These are phyloP conservation scores for Amanita thiersii DNA, from an alignment of 768 basidiomycete genomes.

Conservation along the genomic window DNA sequence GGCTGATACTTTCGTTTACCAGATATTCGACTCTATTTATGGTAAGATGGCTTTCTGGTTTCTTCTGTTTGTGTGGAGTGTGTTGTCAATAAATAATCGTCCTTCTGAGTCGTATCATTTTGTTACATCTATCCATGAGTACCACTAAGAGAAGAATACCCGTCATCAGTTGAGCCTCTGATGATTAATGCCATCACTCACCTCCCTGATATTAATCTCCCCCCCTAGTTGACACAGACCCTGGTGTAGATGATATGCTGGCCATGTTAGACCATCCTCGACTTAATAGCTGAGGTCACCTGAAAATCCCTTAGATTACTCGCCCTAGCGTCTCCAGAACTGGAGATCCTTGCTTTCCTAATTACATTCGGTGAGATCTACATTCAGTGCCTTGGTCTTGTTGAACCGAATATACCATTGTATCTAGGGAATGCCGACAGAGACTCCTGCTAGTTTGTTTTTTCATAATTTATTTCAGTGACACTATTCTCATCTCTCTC, in stretches of 20 bases:
- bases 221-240: slow-evolving; percentile 70
- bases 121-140: not conserved
- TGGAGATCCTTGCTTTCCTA: slow-evolving; percentile 71
- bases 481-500: slow-evolving; percentile 1
- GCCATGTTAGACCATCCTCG: slow-evolving; percentile 48
- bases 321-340: slow-evolving; percentile 76
- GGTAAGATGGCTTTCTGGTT: too few species aligned
- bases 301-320: slow-evolving; percentile 40
- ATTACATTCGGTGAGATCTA: slow-evolving; percentile 64
- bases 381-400: not conserved
- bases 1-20: not conserved
- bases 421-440: slow-evolving; percentile 64
- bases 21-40: too few species aligned
- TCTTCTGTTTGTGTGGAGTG: too few species aligned
- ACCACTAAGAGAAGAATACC: slow-evolving; percentile 27
- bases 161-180: slow-evolving; percentile 49
- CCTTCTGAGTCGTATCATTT: too few species aligned
- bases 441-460: slow-evolving; percentile 49
- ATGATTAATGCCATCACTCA: slow-evolving; percentile 13
- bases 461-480: slow-evolving; percentile 9
- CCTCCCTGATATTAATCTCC: not conserved
- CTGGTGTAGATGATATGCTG: slow-evolving; percentile 76
- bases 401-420: not conserved
- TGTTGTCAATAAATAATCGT: too few species aligned
- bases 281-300: not conserved